Base-by-base conservation (phyloP, 2,329 filamentous ascomycete species). In the Cytospora leucostoma region DNA sequence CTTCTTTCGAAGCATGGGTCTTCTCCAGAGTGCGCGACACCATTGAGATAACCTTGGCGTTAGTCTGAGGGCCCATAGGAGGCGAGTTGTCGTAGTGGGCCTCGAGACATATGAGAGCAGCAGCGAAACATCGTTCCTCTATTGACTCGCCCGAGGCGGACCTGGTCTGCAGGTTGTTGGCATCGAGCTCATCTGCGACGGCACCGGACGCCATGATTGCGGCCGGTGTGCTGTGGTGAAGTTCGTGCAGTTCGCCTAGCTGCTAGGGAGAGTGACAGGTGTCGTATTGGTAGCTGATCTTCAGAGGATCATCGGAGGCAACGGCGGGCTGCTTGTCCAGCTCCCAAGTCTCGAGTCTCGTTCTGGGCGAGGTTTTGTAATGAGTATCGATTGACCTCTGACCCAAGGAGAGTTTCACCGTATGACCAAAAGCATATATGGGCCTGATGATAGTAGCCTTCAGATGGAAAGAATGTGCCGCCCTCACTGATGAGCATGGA, bases 51-150 rank as follows among this genome's bases (percentile, higher is more conserved):
- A 87, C 81, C 67, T 80, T 83, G 44, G 78, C 75, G 65, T 82
- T 80, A 12, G 84, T 85, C 68, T 79, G 79, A 19, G 80, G 79
- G 2, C 86, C 85, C 76, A 88, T 85, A 37, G 81, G 78, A 52
- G 84, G 83, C 32, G 80, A 78, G 66, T 82, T 78, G 65, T 80
- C 83, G 71, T 85, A 87, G 74, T 88, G 84, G 52, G 83, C 83
- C 72, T 88, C 85, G 60, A 88, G 79, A 69, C 83, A 84, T 70
- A 87, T 82, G 71, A 89, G 78, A 17, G 83, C 84, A 1, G 83
- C 83, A 2, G 81, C 80, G 73, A 89, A 88, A 72, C 80, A 83
- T 64, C 86, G 79, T 75, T 89, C 86, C 74, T 89, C 86, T 70
- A 88, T 86, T 44, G 83, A 83, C 71, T 86, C 77, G 27, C 69